Percentiles rank a stretch among this genome's conserved stretches.
Conservation (phyloP, 1,284 basidiomycete genomes). For the Fomes fomentarius region DNA sequence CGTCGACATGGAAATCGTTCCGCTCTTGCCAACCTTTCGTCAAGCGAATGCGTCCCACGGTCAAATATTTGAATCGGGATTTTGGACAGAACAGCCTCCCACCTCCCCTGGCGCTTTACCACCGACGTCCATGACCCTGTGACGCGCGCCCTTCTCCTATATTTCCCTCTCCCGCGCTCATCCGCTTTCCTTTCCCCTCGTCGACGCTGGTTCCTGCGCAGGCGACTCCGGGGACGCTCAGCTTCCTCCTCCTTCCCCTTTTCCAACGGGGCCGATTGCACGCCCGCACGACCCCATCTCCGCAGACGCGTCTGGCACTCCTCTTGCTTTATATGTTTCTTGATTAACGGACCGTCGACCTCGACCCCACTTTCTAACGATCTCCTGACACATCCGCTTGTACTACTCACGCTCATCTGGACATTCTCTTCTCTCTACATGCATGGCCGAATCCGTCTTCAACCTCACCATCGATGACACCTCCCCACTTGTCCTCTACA, state of each 20-base stretch:
- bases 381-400: neutral
- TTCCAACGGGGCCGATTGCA: neutral
- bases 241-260: constrained; percentile 1
- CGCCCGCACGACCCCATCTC: neutral
- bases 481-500: constrained; percentile 65
- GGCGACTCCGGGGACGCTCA: constrained; percentile 9
- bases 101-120: constrained; percentile 17
- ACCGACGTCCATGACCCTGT: constrained; percentile 19
- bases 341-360: neutral
- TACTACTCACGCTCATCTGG: neutral
- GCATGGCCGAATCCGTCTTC: constrained; percentile 50
- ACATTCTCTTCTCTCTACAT: constrained; percentile 31
- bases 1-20: constrained; percentile 27
- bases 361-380: neutral
- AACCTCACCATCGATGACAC: constrained; percentile 65
- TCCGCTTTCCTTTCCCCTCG: constrained; percentile 13
- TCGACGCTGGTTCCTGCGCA: constrained; percentile 23
- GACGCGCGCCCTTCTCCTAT: constrained; percentile 20
- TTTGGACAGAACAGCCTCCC: constrained; percentile 13
- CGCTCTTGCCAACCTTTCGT: no score
- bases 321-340: neutral
- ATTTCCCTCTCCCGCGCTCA: constrained; percentile 21
- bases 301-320: neutral
- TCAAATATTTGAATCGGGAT: no score
- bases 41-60: no score